A percentile compares a stretch with the other conserved stretches of the same genome.
These are phyloP conservation scores for Xylariaceae sp. DNA, from an alignment of 2,329 filamentous ascomycete genomes.

Conservation along the genomic window DNA sequence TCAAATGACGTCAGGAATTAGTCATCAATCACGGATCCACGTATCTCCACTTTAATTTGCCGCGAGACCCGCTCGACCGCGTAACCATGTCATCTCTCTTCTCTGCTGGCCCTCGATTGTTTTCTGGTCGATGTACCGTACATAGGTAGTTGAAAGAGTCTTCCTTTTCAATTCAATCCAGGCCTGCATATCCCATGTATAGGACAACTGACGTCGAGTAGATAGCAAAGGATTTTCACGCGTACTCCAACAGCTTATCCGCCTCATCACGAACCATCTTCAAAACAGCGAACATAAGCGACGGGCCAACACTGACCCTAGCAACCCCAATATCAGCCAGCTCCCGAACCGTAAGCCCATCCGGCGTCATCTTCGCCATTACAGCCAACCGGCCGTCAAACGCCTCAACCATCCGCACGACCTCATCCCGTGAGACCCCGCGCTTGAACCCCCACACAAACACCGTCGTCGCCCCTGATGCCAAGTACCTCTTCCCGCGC, in stretches of 20 bases:
- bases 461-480: constrained; percentile 47
- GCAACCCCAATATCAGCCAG: constrained; percentile 41
- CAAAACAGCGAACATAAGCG: constrained; percentile 7
- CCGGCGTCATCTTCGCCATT: constrained; percentile 27
- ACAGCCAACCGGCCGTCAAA: constrained; percentile 39
- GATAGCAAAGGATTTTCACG: background rate
- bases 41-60: no score
- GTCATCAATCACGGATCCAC: no score
- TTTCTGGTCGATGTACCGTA: no score
- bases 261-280: constrained; percentile 7
- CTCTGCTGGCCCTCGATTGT: no score
- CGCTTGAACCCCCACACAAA: constrained; percentile 45
- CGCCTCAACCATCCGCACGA: constrained; percentile 37
- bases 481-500: constrained; percentile 46
- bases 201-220: no score
- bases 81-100: no score
- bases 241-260: constrained; percentile 5
- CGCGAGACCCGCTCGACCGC: no score
- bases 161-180: no score
- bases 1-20: no score
- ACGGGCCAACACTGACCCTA: constrained; percentile 44
- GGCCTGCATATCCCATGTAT: no score
- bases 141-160: no score
- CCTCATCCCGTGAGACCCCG: constrained; percentile 37
- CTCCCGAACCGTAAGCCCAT: constrained; percentile 28